A percentile compares a stretch with the other conserved stretches of the same genome.
Evolutionary conservation across 768 basidiomycete genomes (phyloP).

Genomic region (Lentinula boryana): DNA sequence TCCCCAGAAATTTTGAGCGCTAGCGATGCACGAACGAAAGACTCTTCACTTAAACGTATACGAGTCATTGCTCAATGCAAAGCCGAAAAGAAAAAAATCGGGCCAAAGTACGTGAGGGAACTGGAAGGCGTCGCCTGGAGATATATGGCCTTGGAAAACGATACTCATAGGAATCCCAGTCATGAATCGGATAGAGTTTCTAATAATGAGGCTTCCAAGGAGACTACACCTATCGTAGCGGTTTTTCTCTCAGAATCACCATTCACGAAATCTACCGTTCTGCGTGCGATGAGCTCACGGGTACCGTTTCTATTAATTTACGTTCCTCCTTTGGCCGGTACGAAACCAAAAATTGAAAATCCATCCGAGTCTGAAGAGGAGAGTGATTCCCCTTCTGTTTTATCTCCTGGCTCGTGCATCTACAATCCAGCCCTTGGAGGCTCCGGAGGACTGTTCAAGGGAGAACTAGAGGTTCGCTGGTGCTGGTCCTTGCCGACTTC

Average conservation of each 20-base stretch:
- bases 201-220: background rate
- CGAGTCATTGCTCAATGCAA: constrained; percentile 89
- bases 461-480: constrained; percentile 63
- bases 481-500: constrained; percentile 30
- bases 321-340: constrained; percentile 41
- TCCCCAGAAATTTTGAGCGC: background rate
- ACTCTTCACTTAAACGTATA: constrained; percentile 39
- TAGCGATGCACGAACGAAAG: background rate
- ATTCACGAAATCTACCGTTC: constrained; percentile 66
- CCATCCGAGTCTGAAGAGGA: background rate
- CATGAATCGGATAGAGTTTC: background rate
- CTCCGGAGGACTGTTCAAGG: constrained; percentile 47
- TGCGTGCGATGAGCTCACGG: constrained; percentile 66
- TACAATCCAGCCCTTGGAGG: constrained; percentile 69
- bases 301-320: constrained; percentile 80
- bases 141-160: constrained; percentile 26
- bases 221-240: constrained; percentile 44
- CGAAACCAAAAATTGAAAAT: constrained; percentile 1
- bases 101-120: constrained; percentile 80
- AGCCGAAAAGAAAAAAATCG: constrained; percentile 76
- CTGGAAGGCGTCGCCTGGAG: constrained; percentile 82
- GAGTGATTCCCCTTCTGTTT: background rate
- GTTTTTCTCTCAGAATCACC: constrained; percentile 76
- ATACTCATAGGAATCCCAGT: background rate
- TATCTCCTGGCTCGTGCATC: constrained; percentile 41